These are phyloP conservation scores for Helianthus annuus DNA, from an alignment of 129 eudicot genomes.

Conservation along the genomic window DNA sequence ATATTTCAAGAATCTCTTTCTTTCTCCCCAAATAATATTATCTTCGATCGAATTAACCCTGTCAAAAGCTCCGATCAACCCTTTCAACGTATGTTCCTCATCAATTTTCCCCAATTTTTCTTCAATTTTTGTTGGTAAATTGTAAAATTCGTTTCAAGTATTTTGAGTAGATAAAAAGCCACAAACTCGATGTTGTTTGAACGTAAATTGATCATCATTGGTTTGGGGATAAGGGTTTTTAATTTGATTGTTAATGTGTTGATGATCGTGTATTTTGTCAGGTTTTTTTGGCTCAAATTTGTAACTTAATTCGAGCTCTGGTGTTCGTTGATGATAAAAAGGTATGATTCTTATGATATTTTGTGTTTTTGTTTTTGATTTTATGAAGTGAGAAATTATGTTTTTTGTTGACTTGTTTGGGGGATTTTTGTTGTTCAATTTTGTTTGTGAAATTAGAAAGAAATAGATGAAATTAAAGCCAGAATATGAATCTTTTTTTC, in stretches of 20 bases:
- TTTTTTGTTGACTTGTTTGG: conserved; percentile 25
- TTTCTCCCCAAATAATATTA: no score
- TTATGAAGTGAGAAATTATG: conserved; percentile 24
- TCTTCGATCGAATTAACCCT: conserved; percentile 25
- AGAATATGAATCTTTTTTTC: background rate
- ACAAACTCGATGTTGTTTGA: conserved; percentile 16
- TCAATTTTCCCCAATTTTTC: conserved; percentile 13
- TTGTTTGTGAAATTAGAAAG: conserved; percentile 4
- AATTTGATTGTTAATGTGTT: conserved; percentile 38
- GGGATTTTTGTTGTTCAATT: conserved; percentile 1
- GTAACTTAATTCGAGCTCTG: conserved; percentile 41
- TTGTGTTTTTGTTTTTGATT: conserved; percentile 17
- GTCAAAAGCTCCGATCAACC: conserved; percentile 38
- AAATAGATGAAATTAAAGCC: conserved; percentile 1
- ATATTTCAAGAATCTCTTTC: no score
- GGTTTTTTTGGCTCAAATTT: conserved; percentile 30
- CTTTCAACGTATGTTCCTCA: conserved; percentile 36
- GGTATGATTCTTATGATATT: conserved; percentile 36
- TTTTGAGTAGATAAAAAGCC: conserved; percentile 30
- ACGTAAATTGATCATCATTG: conserved; percentile 33
- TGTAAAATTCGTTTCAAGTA: conserved; percentile 13
- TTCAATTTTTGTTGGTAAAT: background rate
- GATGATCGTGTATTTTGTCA: conserved; percentile 30
- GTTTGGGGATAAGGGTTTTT: conserved; percentile 25
- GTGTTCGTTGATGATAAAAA: conserved; percentile 55